Evolutionary conservation across 129 eudicot species (phyloP).

Genomic region (Calendula officinalis): DNA sequence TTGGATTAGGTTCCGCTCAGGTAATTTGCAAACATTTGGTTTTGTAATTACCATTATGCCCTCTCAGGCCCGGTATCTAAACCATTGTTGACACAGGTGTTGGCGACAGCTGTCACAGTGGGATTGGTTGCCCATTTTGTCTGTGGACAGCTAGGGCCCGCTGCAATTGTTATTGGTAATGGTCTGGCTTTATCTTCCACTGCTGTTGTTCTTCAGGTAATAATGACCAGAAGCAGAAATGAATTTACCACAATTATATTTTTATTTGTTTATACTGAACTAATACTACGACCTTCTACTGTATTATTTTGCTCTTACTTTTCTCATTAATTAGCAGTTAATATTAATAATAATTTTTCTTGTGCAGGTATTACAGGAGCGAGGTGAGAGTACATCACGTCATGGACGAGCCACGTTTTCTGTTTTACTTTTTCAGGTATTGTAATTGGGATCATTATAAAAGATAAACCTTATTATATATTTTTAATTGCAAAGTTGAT

Average conservation of each 20-base stretch:
- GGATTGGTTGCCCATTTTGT: conserved; percentile 75
- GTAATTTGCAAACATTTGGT: conserved; percentile 39
- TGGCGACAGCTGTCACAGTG: conserved; percentile 78
- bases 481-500: neutral
- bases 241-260: neutral
- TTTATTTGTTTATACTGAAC: neutral
- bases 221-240: conserved; percentile 27
- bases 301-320: neutral
- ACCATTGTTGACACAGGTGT: conserved; percentile 50
- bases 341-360: conserved; percentile 8
- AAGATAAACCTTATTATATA: conserved; percentile 1
- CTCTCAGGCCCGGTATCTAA: conserved; percentile 4
- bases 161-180: conserved; percentile 95
- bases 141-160: conserved; percentile 85
- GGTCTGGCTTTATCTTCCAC: conserved; percentile 97
- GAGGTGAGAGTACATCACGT: conserved; percentile 99
- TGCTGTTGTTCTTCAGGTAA: conserved; percentile 98
- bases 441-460: neutral
- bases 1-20: conserved; percentile 98
- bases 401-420: conserved; percentile 99
- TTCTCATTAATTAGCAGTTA: conserved; percentile 1
- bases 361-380: conserved; percentile 93
- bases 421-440: conserved; percentile 95
- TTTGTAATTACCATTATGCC: conserved; percentile 5
- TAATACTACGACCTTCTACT: neutral